phyloP scores from a whole-genome alignment of 352 stramenopile genomes.

The Pythium aquatile region DNA sequence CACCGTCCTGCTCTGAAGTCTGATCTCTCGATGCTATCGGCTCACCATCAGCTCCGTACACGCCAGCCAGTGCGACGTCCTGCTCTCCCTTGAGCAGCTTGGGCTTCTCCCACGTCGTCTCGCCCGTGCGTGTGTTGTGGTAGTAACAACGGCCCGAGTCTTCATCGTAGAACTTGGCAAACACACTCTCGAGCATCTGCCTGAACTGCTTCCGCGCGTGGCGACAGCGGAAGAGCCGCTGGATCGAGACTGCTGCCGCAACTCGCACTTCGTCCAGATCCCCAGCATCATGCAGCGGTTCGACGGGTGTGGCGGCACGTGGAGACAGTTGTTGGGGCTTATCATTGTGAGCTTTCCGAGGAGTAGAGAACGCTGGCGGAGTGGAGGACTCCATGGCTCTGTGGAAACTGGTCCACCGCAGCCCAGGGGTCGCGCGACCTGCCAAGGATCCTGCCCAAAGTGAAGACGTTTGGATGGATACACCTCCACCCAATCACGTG shows the following conservation, averaged over 20 bases:
- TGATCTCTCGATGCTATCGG: background rate
- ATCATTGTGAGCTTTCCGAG: background rate
- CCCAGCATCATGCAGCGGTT: conserved; percentile 17
- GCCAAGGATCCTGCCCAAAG: no score
- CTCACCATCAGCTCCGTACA: conserved; percentile 3
- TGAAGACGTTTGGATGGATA: background rate
- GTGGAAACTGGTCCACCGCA: background rate
- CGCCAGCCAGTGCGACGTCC: conserved; percentile 43
- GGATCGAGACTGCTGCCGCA: conserved; percentile 38
- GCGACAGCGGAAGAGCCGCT: conserved; percentile 61
- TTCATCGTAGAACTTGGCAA: conserved; percentile 73
- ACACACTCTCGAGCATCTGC: conserved; percentile 49
- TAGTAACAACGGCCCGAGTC: conserved; percentile 71
- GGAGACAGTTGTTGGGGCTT: background rate
- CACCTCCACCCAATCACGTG: background rate
- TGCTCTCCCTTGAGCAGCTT: conserved; percentile 42
- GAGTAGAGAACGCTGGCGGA: background rate
- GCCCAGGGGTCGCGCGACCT: background rate
- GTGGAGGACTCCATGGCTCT: background rate
- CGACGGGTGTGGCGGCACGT: conserved; percentile 25
- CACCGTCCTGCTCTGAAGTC: background rate
- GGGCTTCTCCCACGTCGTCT: conserved; percentile 79
- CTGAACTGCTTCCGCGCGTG: conserved; percentile 42
- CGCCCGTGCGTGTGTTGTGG: conserved; percentile 59
- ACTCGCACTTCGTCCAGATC: conserved; percentile 24